Evolutionary conservation across 805 yeast genomes (phyloP), one percentile per base, ranked within the genome.

Genomic region (Candida ortonii): DNA sequence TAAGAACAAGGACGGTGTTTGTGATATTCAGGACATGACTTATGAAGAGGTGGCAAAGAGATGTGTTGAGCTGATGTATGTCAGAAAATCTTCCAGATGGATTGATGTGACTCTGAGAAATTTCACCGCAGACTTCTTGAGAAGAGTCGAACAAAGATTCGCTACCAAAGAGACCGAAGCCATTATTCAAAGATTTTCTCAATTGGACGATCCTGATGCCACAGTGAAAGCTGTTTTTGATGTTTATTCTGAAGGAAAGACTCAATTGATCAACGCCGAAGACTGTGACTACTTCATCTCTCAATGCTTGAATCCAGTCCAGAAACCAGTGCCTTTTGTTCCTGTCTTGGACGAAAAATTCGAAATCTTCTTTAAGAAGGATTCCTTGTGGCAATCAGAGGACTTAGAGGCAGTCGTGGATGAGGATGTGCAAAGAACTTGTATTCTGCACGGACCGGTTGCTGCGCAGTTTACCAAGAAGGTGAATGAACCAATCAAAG

Each of bases 361-460:
- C 55, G 97, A 93, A 65, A 80, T 82, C 58, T 93, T 84, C 76
- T 93, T 93, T 78, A 93, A 93, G 79, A 93, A 93, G 71, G 99
- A 93, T 65, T 90, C 97, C 19, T 73, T 93, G 62, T 93, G 98
- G 98, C 99, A 93, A 74, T 84, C 96, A 16, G 97, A 93, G 71
- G 90, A 86, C 61, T 76, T 93, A 59, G 97, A 88, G 61, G 85
- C 97, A 41, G 97, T 93, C 58, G 89, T 86, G 47, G 97, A 75
- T 49, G 87, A 84, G 55, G 99, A 93, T 61, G 97, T 93, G 44
- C 89, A 89, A 65, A 84, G 98, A 74, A 90, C 97, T n/a, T 94
- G 98, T 84, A 88, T 93, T 50, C 75, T 93, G 55, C 96, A 88
- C 55, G 97, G 98, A 52, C 99, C 99, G 33, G 97, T 93, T 49